Base-by-base conservation (phyloP, 2,329 filamentous ascomycete genomes). In the Zymoseptoria crescenta region DNA sequence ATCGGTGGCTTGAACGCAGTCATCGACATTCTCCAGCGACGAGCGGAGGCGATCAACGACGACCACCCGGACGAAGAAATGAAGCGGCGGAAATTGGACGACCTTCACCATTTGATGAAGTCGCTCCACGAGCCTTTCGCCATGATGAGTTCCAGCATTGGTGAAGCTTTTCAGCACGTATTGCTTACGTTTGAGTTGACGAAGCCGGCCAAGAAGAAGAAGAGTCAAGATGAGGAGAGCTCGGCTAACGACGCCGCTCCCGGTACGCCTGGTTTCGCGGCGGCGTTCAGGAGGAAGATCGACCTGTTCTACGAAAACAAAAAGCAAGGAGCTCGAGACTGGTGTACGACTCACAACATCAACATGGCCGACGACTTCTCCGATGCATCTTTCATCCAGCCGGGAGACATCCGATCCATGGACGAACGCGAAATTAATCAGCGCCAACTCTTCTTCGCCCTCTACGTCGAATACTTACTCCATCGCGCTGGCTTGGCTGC, bases 391-490 rank as follows among this genome's bases (percentile, higher is more conserved):
- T 55, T 67, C 67, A 68, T 89, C 0, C 84, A 83, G 0, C 80
- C 87, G 0, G 62, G 68, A 29, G 49, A 63, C 19, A 28, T 63
- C 20, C 9, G 62, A 74, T 77, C 77, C 88, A 70, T 82, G 74
- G 48, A 74, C 83, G 1, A 85, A 80, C 66, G 88, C 84, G 4
- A 89, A 84, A 1, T 78, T 9, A 82, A 85, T 57, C 84, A 88
- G 64, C 77, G 83, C 9, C 87, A 91, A 65, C 76, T 92, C 0
- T 90, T 87, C 70, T 76, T 89, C 9, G 77, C 88, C n/a, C 79
- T 91, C 3, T 83, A 83, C 62, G 83, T 91, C 73, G 86, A 91
- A 66, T 87, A 87, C 67, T 75, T 91, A 7, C 74, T 87, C 1
- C 79, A 79, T 64, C 80, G 79, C 0, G 76, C 84, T 0, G 84